A percentile compares a stretch with the other conserved stretches of the same genome.
These are phyloP conservation scores for Boletus sp. DNA, from an alignment of 768 basidiomycete genomes.

Conservation along the genomic window DNA sequence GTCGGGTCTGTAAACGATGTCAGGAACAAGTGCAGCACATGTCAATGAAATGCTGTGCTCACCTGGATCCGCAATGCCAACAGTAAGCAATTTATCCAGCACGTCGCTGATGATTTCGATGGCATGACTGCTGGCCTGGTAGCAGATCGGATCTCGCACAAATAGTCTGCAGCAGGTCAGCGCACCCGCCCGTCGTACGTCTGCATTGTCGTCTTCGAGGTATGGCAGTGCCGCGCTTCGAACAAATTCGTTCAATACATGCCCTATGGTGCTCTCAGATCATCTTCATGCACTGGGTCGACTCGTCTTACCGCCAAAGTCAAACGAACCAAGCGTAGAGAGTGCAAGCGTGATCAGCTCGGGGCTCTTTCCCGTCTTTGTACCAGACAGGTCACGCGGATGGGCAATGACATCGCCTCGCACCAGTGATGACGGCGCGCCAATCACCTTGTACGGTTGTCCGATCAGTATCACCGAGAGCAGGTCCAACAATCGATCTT, in stretches of 20 bases:
- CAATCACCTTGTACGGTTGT: slow-evolving; percentile 83
- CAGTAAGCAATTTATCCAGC: slow-evolving; percentile 92
- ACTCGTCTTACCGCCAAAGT: slow-evolving; percentile 75
- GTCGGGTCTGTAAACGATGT: slow-evolving; percentile 48
- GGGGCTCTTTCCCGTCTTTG: slow-evolving; percentile 57
- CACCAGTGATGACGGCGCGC: slow-evolving; percentile 68
- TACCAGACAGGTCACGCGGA: slow-evolving; percentile 52
- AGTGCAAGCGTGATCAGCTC: slow-evolving; percentile 81
- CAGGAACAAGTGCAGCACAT: slow-evolving; percentile 4
- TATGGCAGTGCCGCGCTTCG: slow-evolving; percentile 89
- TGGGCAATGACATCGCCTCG: slow-evolving; percentile 50
- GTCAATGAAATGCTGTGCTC: slow-evolving; percentile 5
- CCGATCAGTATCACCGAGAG: slow-evolving; percentile 80
- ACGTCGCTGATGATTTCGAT: slow-evolving; percentile 98
- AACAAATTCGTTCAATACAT: slow-evolving; percentile 94
- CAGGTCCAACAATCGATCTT: slow-evolving; percentile 90
- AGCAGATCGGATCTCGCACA: slow-evolving; percentile 92
- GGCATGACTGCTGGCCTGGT: slow-evolving; percentile 92
- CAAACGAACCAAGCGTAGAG: slow-evolving; percentile 84
- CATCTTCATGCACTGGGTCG: background rate
- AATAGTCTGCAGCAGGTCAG: slow-evolving; percentile 90
- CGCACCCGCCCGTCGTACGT: slow-evolving; percentile 87
- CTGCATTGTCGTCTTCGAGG: slow-evolving; percentile 86
- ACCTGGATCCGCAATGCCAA: slow-evolving; percentile 97
- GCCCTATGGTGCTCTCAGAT: slow-evolving; percentile 49